Percentiles rank a stretch among this genome's conserved stretches.
phyloP scores from a whole-genome alignment of 169 alveolate species.

The Plasmodium gonderi region DNA sequence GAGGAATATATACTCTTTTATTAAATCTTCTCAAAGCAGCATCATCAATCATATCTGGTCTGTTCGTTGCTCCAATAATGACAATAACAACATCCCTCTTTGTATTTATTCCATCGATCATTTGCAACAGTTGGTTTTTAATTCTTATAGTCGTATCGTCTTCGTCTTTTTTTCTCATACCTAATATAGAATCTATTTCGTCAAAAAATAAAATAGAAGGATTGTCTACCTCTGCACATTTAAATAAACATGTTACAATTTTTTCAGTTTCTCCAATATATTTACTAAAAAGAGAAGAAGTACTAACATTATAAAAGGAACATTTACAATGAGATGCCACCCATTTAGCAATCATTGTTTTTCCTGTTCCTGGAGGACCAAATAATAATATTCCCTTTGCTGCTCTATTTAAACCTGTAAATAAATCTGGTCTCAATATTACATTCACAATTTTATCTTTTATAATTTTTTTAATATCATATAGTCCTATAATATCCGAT shows the following conservation, averaged over 20 bases:
- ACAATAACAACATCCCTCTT: slow-evolving; percentile 83
- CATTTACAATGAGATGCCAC: slow-evolving; percentile 94
- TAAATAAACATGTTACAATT: slow-evolving; percentile 91
- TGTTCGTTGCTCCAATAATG: slow-evolving; percentile 95
- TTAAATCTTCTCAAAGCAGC: slow-evolving; percentile 95
- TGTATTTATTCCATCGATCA: slow-evolving; percentile 94
- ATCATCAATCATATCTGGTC: slow-evolving; percentile 95
- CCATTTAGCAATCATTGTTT: slow-evolving; percentile 92
- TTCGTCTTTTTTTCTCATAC: slow-evolving; percentile 90
- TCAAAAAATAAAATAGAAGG: slow-evolving; percentile 95
- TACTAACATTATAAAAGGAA: slow-evolving; percentile 93
- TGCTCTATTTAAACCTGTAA: slow-evolving; percentile 89
- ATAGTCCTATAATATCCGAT: slow-evolving; percentile 82
- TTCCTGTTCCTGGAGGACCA: slow-evolving; percentile 93
- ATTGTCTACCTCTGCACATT: slow-evolving; percentile 90
- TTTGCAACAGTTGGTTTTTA: slow-evolving; percentile 93
- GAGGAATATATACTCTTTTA: slow-evolving; percentile 93
- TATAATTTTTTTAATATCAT: slow-evolving; percentile 81
- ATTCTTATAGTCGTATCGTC: slow-evolving; percentile 93
- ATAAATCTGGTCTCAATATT: slow-evolving; percentile 88
- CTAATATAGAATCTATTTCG: slow-evolving; percentile 94
- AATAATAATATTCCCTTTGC: slow-evolving; percentile 90
- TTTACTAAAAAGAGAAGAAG: slow-evolving; percentile 93
- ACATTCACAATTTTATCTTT: slow-evolving; percentile 89
- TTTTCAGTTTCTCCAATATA: slow-evolving; percentile 96